Percentiles rank a stretch among this genome's conserved stretches.
phyloP scores from a whole-genome alignment of 495 filamentous ascomycete genomes.

The Podospora pseudoanserina region DNA sequence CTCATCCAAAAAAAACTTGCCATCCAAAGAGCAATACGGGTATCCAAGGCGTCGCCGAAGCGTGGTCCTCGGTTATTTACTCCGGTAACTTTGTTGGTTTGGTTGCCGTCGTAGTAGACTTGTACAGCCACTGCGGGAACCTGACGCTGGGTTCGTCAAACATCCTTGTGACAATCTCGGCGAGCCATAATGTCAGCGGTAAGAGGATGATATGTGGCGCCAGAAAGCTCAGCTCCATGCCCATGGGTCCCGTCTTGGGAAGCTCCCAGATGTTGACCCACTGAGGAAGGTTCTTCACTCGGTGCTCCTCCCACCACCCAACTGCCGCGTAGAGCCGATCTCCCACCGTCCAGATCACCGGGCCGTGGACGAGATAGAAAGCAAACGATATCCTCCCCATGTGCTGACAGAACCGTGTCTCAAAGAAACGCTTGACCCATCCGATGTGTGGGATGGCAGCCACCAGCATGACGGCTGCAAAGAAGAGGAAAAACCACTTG shows the following conservation, averaged over 20 bases:
- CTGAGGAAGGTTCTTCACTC: constrained; percentile 34
- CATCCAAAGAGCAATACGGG: too few relatives aligned
- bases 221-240: constrained; percentile 53
- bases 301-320: constrained; percentile 43
- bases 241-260: constrained; percentile 48
- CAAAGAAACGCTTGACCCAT: constrained; percentile 54
- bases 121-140: constrained; percentile 53
- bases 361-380: constrained; percentile 64
- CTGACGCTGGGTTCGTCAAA: constrained; percentile 56
- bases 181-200: constrained; percentile 55
- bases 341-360: constrained; percentile 47
- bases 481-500: constrained; percentile 47
- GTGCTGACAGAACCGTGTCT: constrained; percentile 57
- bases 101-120: constrained; percentile 19
- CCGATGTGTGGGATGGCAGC: constrained; percentile 42
- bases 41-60: too few relatives aligned
- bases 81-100: constrained; percentile 18
- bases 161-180: constrained; percentile 51
- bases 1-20: not conserved
- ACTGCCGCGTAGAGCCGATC: constrained; percentile 49
- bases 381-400: constrained; percentile 61
- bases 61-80: constrained; percentile 2
- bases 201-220: constrained; percentile 52
- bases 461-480: constrained; percentile 55
- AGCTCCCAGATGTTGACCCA: constrained; percentile 49